Conservation (phyloP, 805 yeast genomes). For the Candida schatavii region DNA sequence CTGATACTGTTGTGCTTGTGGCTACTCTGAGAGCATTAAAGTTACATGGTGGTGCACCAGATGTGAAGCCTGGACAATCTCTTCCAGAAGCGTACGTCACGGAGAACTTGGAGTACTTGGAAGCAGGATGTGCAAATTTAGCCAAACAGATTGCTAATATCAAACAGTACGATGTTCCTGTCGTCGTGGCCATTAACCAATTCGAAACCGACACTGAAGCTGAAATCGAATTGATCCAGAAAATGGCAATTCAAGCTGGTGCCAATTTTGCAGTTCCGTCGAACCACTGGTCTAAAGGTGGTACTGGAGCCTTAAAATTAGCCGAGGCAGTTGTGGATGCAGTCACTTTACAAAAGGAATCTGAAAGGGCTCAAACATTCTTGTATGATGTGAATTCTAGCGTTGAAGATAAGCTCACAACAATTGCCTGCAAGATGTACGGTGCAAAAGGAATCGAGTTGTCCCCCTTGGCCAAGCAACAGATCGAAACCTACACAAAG, state of each 20-base stretch:
- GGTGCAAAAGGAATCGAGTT: conserved; percentile 87
- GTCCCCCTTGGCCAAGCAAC: conserved; percentile 73
- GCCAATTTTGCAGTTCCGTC: conserved; percentile 88
- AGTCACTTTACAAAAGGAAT: conserved; percentile 41
- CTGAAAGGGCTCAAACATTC: conserved; percentile 40
- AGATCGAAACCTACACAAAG: conserved; percentile 73
- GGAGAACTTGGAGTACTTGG: conserved; percentile 77
- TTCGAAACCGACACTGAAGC: conserved; percentile 78
- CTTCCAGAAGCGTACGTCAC: conserved; percentile 77
- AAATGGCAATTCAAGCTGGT: conserved; percentile 85
- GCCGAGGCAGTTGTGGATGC: conserved; percentile 84
- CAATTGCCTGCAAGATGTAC: conserved; percentile 86
- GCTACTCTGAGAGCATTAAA: conserved; percentile 97
- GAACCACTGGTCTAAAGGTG: conserved; percentile 96
- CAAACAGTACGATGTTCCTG: conserved; percentile 81
- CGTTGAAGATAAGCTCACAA: conserved; percentile 75
- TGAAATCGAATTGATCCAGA: conserved; percentile 76
- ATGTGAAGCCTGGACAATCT: conserved; percentile 89
- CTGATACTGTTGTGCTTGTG: conserved; percentile 89
- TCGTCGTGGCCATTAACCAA: conserved; percentile 90
- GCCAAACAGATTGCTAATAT: conserved; percentile 89
- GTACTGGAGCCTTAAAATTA: conserved; percentile 79
- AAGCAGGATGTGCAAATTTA: conserved; percentile 80
- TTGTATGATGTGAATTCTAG: conserved; percentile 68
- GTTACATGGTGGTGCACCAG: conserved; percentile 96